Conservation (phyloP, 2,329 filamentous ascomycete genomes). For the Colletotrichum brevisporum region DNA sequence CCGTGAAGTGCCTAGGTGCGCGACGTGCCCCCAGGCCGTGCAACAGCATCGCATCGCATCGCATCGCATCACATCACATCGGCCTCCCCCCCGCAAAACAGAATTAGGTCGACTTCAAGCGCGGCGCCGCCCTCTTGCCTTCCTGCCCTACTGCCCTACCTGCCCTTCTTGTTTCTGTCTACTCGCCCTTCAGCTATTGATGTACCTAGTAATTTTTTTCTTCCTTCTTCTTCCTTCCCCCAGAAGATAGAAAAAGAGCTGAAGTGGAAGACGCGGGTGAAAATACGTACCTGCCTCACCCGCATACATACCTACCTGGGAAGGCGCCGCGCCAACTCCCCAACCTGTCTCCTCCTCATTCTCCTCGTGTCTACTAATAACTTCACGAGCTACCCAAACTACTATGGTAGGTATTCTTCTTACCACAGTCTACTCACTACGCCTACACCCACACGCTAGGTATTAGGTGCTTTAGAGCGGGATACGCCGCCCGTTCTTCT, state of each 20-base stretch:
- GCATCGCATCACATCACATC: too few species aligned
- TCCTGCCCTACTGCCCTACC: too few species aligned
- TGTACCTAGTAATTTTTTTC: background rate
- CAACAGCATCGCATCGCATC: too few species aligned
- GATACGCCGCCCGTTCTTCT: constrained; percentile 11
- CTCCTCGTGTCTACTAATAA: background rate
- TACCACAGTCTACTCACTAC: constrained; percentile 6
- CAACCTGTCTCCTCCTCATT: constrained; percentile 7
- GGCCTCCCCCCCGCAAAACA: too few species aligned
- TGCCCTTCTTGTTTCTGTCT: background rate
- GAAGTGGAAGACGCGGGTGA: background rate
- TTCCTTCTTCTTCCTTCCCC: background rate
- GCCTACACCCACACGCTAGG: constrained; percentile 6
- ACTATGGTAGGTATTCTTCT: background rate
- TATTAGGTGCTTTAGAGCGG: background rate
- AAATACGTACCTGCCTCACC: background rate
- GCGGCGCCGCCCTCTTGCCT: too few species aligned
- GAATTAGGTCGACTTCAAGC: too few species aligned
- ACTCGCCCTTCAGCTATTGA: background rate
- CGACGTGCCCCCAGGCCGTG: too few species aligned
- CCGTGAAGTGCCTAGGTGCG: too few species aligned
- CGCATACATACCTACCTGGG: background rate
- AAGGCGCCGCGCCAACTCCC: constrained; percentile 21
- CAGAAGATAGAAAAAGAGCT: background rate
- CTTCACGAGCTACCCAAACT: constrained; percentile 18